Evolutionary conservation across 1,284 basidiomycete genomes (phyloP).

Genomic region (Microbotryum intermedium): DNA sequence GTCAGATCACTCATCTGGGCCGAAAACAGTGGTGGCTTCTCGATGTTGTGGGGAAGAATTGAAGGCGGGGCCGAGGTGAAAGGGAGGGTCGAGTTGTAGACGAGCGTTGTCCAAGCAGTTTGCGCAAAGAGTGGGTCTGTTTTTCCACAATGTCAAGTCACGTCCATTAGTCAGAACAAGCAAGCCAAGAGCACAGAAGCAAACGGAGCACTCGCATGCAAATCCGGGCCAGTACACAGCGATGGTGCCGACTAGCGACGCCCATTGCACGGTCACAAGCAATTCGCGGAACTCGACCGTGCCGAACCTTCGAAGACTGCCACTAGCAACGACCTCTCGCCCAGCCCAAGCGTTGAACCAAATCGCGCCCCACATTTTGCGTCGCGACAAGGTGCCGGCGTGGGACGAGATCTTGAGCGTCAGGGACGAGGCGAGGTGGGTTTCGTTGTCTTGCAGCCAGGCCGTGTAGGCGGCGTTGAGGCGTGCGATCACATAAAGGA

Average conservation of each 20-base stretch:
- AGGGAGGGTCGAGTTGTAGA: conserved; percentile 62
- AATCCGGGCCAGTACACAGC: conserved; percentile 90
- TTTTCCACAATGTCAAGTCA: no score
- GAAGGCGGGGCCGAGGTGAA: conserved; percentile 52
- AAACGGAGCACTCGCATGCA: conserved; percentile 55
- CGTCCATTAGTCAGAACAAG: no score
- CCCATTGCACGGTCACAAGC: conserved; percentile 79
- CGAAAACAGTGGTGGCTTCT: conserved; percentile 10
- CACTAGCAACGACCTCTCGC: conserved; percentile 71
- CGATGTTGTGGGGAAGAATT: conserved; percentile 49
- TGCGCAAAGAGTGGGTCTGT: conserved; percentile 75
- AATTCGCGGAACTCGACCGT: conserved; percentile 90
- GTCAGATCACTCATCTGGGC: conserved; percentile 56
- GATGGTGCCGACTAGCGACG: conserved; percentile 69
- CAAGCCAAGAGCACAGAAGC: not conserved
- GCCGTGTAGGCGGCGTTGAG: conserved; percentile 59
- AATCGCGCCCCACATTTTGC: conserved; percentile 62
- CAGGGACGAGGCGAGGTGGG: conserved; percentile 32
- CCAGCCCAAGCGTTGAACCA: conserved; percentile 87
- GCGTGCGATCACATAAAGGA: conserved; percentile 67
- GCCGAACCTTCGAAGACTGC: conserved; percentile 80
- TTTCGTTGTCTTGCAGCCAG: conserved; percentile 29
- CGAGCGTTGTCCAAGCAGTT: conserved; percentile 76
- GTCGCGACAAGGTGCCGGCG: conserved; percentile 40
- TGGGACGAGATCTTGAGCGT: conserved; percentile 26